Evolutionary conservation across 371 early-diverging fungal species (phyloP), one percentile per base, ranked within the genome.

Genomic region (Mortierella sp.): DNA sequence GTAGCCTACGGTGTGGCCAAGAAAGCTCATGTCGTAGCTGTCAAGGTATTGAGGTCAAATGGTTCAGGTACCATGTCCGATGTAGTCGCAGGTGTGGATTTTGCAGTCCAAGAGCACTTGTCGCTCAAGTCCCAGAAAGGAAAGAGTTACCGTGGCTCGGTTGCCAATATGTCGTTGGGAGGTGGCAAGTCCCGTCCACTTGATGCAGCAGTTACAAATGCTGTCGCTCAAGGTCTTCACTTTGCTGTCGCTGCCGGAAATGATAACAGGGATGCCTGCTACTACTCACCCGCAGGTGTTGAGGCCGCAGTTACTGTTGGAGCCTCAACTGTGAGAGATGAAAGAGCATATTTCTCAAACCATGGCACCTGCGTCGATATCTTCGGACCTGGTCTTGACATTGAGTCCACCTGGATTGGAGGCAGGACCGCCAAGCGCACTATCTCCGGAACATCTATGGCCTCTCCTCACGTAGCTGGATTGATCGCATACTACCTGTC

Each of bases 211-310:
- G 96, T 96, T 54, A 85, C 94, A 56, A 83, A 84, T 64, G 96
- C 96, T 53, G 94, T 96, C 47, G 83, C 87, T 1, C 83, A 83
- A 49, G 97, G 98, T 69, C 86, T 99, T n/a, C 86, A 91, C 73
- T 97, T 98, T 85, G 95, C 97, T 29, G 98, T 98, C 34, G 99
- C 99, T 58, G 99, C 99, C 23, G 99, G 99, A 63, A 99, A 99
- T 86, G 95, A 96, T 71, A 92, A 94, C 83, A 82, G 87, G 17
- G 93, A 98, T 82, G 99, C 99, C 10, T 99, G 99, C 87, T 82
- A 91, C 66, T 96, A 92, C 81, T 97, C 98, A 15, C 99, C 99
- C 55, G 98, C 97, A 37, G 91, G 94, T 29, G 91, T 96, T n/a
- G 89, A 93, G 66, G 83, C 88, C 45, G 99, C 98, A 19, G 89